Percentiles rank a stretch among this genome's conserved stretches.
phyloP scores from a whole-genome alignment of 176 grass and related monocot species.

The Cymbopogon citratus region DNA sequence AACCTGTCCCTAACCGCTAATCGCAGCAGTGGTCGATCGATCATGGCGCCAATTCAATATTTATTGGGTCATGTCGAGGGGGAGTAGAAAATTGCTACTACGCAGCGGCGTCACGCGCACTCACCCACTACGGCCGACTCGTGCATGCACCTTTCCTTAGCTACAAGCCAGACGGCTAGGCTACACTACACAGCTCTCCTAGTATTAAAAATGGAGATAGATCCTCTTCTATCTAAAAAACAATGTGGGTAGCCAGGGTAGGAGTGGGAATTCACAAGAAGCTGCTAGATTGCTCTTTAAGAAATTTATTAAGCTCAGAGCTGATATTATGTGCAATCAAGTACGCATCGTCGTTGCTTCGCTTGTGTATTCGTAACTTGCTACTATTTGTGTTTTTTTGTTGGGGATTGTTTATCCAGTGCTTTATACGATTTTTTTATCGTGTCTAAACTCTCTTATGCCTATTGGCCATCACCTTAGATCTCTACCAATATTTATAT shows the following conservation, averaged over 20 bases:
- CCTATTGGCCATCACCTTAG: background rate
- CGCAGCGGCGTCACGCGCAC: slow-evolving; percentile 12
- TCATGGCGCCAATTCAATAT: background rate
- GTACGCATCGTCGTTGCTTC: background rate
- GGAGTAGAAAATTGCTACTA: background rate
- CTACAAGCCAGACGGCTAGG: background rate
- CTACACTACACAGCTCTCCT: background rate
- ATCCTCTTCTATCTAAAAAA: background rate
- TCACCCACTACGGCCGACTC: slow-evolving; percentile 17
- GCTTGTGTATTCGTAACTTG: background rate
- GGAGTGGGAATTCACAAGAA: background rate
- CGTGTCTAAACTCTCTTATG: background rate
- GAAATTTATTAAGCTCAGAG: background rate
- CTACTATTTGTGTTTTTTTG: background rate
- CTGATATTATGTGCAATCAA: background rate
- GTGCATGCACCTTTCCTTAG: slow-evolving; percentile 29
- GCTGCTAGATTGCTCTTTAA: background rate
- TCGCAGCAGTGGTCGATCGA: background rate
- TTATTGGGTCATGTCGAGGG: background rate
- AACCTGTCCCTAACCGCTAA: background rate
- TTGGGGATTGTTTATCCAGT: background rate
- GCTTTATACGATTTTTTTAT: background rate
- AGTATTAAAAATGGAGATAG: background rate
- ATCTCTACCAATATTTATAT: too few species aligned
- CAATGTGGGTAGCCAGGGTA: background rate